Conservation (phyloP, 228 moss, liverwort and hornwort genomes). For the Sphagnum fallax region DNA sequence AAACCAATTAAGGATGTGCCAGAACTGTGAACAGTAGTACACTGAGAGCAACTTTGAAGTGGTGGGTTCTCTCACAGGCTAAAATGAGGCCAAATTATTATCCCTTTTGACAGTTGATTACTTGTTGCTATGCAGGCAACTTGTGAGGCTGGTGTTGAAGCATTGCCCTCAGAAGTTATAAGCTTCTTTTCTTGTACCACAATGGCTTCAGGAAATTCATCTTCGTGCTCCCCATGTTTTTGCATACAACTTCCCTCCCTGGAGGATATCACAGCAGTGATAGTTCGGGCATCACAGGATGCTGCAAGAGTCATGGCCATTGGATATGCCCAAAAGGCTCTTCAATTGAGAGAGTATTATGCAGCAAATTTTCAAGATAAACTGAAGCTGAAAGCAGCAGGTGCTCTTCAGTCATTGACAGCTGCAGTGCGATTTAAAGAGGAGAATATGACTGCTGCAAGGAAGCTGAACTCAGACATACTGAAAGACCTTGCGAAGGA, state of each 20-base stretch:
- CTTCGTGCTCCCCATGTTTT: slow-evolving; percentile 31
- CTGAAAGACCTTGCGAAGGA: slow-evolving; percentile 46
- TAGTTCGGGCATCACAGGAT: slow-evolving; percentile 56
- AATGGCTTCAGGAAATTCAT: slow-evolving; percentile 20
- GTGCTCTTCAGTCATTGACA: slow-evolving; percentile 20
- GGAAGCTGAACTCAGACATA: slow-evolving; percentile 5
- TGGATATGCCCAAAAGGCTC: slow-evolving; percentile 42
- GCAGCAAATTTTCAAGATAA: slow-evolving; percentile 41
- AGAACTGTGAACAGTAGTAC: not conserved
- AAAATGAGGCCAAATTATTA: not conserved
- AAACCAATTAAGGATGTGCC: not conserved
- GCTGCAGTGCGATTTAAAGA: slow-evolving; percentile 17
- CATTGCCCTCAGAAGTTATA: slow-evolving; percentile 54
- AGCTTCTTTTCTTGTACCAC: slow-evolving; percentile 41
- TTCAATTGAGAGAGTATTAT: slow-evolving; percentile 37
- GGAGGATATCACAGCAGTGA: slow-evolving; percentile 18
- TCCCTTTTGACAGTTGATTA: not conserved
- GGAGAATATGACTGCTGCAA: not conserved
- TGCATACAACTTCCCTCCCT: slow-evolving; percentile 34
- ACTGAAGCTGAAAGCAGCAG: slow-evolving; percentile 17
- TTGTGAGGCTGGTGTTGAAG: slow-evolving; percentile 41
- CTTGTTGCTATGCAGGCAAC: slow-evolving; percentile 44
- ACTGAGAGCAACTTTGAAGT: no score
- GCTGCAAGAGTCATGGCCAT: slow-evolving; percentile 46
- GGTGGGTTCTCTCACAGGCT: no score